phyloP scores from a whole-genome alignment of 257 asterid species.

The Jacaranda mimosifolia region DNA sequence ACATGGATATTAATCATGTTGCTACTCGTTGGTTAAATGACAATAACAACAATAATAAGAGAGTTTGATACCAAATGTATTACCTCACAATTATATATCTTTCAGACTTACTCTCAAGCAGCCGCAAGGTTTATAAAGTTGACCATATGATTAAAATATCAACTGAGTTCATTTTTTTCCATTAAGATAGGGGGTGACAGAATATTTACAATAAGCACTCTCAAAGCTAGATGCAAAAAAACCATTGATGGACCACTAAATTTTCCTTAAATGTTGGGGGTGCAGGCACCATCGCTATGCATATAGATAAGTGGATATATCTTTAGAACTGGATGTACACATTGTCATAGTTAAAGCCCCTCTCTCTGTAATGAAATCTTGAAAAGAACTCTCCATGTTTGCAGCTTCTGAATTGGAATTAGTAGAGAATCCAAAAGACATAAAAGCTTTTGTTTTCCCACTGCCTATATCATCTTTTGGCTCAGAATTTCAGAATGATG shows the following conservation, averaged over 20 bases:
- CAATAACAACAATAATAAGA: neutral
- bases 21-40: slow-evolving; percentile 1
- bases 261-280: neutral
- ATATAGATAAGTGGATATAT: slow-evolving; percentile 1
- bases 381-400: neutral
- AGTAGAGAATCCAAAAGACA: slow-evolving; percentile 3
- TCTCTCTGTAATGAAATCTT: neutral
- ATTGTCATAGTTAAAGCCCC: slow-evolving; percentile 2
- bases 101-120: neutral
- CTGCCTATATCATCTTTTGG: slow-evolving; percentile 13
- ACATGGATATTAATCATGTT: slow-evolving; percentile 22
- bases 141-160: neutral
- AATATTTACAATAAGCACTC: neutral
- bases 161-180: neutral
- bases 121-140: slow-evolving; percentile 11
- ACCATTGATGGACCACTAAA: neutral
- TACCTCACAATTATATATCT: neutral
- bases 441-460: neutral
- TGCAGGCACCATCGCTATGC: neutral
- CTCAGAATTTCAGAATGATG: neutral
- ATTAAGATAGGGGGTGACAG: neutral
- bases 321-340: neutral
- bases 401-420: neutral
- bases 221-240: slow-evolving; percentile 2
- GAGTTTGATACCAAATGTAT: neutral